These are phyloP conservation scores for Alternaria infectoria DNA, from an alignment of 2,329 filamentous ascomycete genomes.

Conservation along the genomic window DNA sequence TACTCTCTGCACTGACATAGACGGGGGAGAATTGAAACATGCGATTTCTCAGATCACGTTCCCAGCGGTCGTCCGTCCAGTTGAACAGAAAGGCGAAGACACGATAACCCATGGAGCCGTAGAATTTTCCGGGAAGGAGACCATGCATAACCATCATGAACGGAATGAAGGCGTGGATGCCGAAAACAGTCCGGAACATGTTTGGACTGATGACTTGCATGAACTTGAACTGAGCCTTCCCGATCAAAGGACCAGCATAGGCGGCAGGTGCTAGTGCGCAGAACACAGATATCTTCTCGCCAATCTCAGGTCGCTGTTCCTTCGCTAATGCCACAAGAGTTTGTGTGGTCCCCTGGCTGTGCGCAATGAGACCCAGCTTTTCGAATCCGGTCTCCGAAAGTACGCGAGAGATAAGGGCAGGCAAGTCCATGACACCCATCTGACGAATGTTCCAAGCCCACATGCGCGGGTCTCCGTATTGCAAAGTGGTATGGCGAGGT, in stretches of 20 bases:
- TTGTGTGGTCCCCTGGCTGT: conserved; percentile 91
- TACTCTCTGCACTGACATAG: conserved; percentile 86
- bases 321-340: conserved; percentile 87
- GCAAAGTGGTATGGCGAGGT: conserved; percentile 75
- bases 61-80: conserved; percentile 87
- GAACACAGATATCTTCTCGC: conserved; percentile 83
- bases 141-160: conserved; percentile 87
- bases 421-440: conserved; percentile 88
- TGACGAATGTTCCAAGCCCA: conserved; percentile 94
- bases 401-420: conserved; percentile 80
- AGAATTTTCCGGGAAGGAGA: conserved; percentile 69
- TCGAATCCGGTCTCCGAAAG: conserved; percentile 81
- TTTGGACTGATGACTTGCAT: conserved; percentile 79
- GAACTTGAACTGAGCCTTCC: conserved; percentile 89
- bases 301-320: conserved; percentile 84
- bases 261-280: conserved; percentile 90
- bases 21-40: conserved; percentile 94
- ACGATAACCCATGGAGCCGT: conserved; percentile 82
- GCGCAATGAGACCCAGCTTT: conserved; percentile 82
- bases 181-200: conserved; percentile 82
- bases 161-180: conserved; percentile 91
- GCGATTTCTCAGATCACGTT: conserved; percentile 75
- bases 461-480: conserved; percentile 82
- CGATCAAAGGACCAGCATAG: conserved; percentile 85
- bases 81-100: conserved; percentile 90